Conservation (phyloP, 768 basidiomycete species). For the Filobasidium floriforme region DNA sequence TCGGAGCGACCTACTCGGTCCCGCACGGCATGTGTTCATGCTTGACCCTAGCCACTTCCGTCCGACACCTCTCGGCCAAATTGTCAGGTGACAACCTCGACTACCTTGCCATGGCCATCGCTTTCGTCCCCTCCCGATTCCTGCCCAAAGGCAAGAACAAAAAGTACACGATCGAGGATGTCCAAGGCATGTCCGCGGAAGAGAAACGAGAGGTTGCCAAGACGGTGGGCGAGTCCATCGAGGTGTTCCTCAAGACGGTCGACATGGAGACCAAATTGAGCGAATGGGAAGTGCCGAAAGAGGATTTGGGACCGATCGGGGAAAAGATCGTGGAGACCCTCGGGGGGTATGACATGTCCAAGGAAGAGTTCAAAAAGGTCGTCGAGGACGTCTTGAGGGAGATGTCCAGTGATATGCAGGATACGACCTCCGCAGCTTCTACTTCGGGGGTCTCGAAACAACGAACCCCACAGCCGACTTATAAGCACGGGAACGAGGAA, state of each 20-base stretch:
- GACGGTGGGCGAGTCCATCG: conserved; percentile 8
- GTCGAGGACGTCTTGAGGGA: not conserved
- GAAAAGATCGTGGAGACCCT: conserved; percentile 4
- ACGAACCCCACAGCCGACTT: not conserved
- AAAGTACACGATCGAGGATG: not conserved
- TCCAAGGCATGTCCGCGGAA: not conserved
- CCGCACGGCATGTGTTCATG: conserved; percentile 74
- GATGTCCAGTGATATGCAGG: not conserved
- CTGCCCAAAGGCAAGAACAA: not conserved
- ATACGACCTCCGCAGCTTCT: not conserved
- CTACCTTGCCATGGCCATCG: conserved; percentile 17
- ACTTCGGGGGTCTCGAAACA: not conserved
- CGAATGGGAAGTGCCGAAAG: conserved; percentile 59
- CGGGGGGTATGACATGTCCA: not conserved
- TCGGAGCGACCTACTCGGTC: conserved; percentile 53
- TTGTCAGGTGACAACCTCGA: conserved; percentile 10
- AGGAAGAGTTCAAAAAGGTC: conserved; percentile 1
- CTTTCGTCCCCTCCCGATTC: conserved; percentile 12
- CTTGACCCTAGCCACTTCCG: conserved; percentile 25
- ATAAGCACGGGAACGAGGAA: not conserved
- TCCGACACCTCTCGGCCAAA: conserved; percentile 19
- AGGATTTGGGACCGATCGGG: conserved; percentile 55
- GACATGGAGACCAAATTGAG: conserved; percentile 56
- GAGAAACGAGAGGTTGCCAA: not conserved
- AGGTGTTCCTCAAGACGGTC: conserved; percentile 57